Percentiles rank a stretch among this genome's conserved stretches.
phyloP scores from a whole-genome alignment of 495 filamentous ascomycete genomes.

The Talaromyces thailandensis region DNA sequence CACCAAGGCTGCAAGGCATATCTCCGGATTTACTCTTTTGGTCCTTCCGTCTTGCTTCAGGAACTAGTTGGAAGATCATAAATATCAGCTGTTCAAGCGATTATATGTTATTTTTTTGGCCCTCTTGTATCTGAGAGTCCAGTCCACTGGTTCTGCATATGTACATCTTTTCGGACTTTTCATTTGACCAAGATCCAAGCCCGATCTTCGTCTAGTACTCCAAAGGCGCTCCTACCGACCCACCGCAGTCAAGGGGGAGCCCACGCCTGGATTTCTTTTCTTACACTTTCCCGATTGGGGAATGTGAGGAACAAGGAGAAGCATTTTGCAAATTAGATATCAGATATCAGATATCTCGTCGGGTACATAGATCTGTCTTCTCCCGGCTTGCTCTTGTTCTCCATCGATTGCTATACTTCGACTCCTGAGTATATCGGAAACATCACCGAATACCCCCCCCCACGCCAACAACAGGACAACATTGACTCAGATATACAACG shows the following conservation, averaged over 20 bases:
- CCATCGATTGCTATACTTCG: neutral
- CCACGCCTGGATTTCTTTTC: neutral
- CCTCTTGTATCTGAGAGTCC: neutral
- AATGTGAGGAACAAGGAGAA: neutral
- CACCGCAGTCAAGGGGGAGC: neutral
- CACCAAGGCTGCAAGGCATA: too few species aligned
- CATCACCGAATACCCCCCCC: neutral
- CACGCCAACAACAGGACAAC: neutral
- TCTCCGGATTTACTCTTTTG: slow-evolving; percentile 15
- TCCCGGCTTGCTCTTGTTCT: neutral
- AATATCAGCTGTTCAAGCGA: neutral
- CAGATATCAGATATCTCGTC: neutral
- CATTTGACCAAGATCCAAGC: neutral
- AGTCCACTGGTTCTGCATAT: neutral
- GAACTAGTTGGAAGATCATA: neutral
- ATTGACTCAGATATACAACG: neutral
- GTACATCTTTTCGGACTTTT: too few species aligned
- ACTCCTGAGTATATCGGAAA: neutral
- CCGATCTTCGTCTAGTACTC: neutral
- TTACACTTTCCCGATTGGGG: neutral
- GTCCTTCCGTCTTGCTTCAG: slow-evolving; percentile 6
- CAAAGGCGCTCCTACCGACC: neutral
- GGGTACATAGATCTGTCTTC: neutral
- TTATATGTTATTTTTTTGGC: neutral
- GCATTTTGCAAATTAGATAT: too few species aligned